Base-by-base conservation (phyloP, 129 eudicot genomes). In the Pittosporum tobira region DNA sequence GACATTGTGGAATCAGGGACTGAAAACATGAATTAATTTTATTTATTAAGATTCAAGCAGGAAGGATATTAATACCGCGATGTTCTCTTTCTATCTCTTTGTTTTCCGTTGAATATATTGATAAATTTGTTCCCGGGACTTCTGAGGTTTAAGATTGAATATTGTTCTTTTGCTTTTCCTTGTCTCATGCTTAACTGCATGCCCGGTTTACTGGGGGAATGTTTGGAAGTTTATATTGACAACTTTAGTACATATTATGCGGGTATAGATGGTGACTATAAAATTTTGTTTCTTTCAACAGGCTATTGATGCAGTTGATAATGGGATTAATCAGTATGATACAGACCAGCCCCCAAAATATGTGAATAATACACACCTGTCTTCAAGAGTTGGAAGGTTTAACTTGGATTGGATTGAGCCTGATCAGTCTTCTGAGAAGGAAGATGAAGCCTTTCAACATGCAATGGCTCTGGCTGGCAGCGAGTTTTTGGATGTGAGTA, bases 231-330 rank as follows among this genome's bases (percentile, higher is more conserved):
- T 4, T 25, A 51, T 11, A 3, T 27, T 51, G 24, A 53, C 7
- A 28, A 26, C 59, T 7, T 6, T 34, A 12, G 10, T 34, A 8
- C 40, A 34, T 9, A n/a, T 43, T 15, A 15, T 44, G 48, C 21
- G n/a, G 48, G 5, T n/a, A 30, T 29, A 29, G 2, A 37, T 18
- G 11, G n/a, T 5, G 19, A 28, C 27, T 46, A 45, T 28, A 12
- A 26, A 27, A 29, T 4, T 0, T 28, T 9, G 9, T 2, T 45
- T 8, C 44, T 24, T 50, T 21, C 25, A 9, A 18, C 51, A 89
- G 97, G 97, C 95, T 64, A 85, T 90, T 44, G 97, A 90, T 80
- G 97, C 95, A 28, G 72, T 90, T 60, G 97, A 90, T 71, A 90
- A 90, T 61, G 97, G 97, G 59, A 82, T 90, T 58, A 85, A 85